Evolutionary conservation across 202 grass and related monocot genomes (phyloP).

Genomic region (Schoenoplectus tabernaemontani): DNA sequence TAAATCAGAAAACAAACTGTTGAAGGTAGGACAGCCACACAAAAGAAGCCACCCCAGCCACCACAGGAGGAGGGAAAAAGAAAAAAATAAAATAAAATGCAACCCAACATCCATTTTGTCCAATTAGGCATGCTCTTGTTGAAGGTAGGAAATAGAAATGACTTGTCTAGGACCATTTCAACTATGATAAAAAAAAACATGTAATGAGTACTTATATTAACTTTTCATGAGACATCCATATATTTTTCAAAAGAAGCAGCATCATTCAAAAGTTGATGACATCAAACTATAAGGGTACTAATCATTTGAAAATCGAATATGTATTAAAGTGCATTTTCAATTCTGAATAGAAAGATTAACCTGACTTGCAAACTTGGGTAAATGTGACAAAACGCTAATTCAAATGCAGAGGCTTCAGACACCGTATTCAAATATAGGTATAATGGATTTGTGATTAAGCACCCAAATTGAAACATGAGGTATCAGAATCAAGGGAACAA

Average conservation of each 20-base stretch:
- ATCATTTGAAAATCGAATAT: not conserved
- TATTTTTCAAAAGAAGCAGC: not conserved
- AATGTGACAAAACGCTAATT: not conserved
- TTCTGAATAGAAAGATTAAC: not conserved
- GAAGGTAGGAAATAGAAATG: not conserved
- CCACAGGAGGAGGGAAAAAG: not conserved
- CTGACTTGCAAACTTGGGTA: not conserved
- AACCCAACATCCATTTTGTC: not conserved
- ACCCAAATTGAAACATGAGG: not conserved
- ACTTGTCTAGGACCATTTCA: not conserved
- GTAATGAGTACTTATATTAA: not conserved
- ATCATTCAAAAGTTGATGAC: not conserved
- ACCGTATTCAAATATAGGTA: not conserved
- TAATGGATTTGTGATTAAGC: not conserved
- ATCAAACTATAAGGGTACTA: not conserved
- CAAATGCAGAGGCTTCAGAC: no score
- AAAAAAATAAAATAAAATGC: not conserved
- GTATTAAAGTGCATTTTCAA: not conserved
- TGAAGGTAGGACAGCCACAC: not conserved
- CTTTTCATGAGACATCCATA: not conserved
- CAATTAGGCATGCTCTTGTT: not conserved
- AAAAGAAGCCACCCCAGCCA: not conserved
- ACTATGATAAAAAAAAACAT: not conserved
- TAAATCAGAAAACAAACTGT: no score
- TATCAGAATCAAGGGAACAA: not conserved